Evolutionary conservation across 2,329 filamentous ascomycete genomes (phyloP), one percentile per base, ranked within the genome.

Genomic region (Myriosclerotinia scirpicola): DNA sequence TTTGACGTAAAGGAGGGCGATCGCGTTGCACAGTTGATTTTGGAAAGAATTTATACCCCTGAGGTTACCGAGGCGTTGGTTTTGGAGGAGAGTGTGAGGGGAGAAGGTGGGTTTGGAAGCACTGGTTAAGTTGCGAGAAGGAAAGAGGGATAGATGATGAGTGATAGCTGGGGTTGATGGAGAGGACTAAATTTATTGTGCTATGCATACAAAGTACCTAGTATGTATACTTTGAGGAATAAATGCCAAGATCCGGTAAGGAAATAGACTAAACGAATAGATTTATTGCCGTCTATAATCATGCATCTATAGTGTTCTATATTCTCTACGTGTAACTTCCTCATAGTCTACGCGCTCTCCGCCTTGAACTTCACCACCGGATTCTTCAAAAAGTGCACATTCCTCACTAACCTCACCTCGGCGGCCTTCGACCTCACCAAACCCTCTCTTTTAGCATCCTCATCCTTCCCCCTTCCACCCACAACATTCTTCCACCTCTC

Each of bases 21-120:
- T 79, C 90, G 95, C 64, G 83, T 99, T 75, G 96, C 95, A 53
- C 95, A 99, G 83, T 84, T 99, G 72, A 87, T 99, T 71, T 82
- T 99, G 66, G 95, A 99, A 84, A 87, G 92, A 78, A 97, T 98
- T 76, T 93, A 91, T 76, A 98, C 93, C 38, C 94, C 95, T 2
- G 92, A 96, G 56, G 90, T 99, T 7, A 80, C 90, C n/a, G 93
- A 96, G 75, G 94, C 98, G 2, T 83, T 91, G 74, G 86, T 94
- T 80, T 83, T 99, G 67, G 92, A 94, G 75, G 92, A 93, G 81
- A 98, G 92, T 75, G 92, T 96, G 14, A 84, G 95, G 53, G 95
- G 95, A 36, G 92, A 89, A 0, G 94, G 93, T 36, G 95, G 93
- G 1, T 97, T 97, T 76, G 93, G 93, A 64, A 96, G 92, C 79